Evolutionary conservation across 148 eudicot genomes (phyloP), one percentile per base, ranked within the genome.

Genomic region (Mesembryanthemum crystallinum): DNA sequence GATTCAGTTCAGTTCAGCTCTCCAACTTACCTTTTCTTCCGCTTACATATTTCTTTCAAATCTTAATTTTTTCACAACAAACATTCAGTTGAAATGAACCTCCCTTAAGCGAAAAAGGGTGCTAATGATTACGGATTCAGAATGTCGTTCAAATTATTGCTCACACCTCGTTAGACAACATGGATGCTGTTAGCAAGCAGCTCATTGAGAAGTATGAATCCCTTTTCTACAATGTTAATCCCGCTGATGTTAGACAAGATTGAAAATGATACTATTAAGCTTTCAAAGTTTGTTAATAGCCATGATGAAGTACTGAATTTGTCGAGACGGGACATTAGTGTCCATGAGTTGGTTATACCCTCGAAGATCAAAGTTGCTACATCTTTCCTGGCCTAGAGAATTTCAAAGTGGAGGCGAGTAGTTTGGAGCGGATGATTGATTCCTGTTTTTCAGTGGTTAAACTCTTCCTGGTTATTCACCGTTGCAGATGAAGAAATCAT

Each of bases 91-190:
- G n/a, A n/a, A n/a, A n/a, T n/a, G n/a, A n/a, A n/a, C n/a, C n/a
- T n/a, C n/a, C n/a, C n/a, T n/a, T n/a, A n/a, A n/a, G n/a, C n/a
- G n/a, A n/a, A n/a, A n/a, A n/a, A n/a, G n/a, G n/a, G n/a, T n/a
- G n/a, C n/a, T n/a, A n/a, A n/a, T n/a, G n/a, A n/a, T n/a, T n/a
- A n/a, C n/a, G 91, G 52, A 62, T 74, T 11, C 67, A 85, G 9
- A 90, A 89, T 73, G 90, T 90, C 27, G 86, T 92, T 71, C 97
- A 90, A 63, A 81, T 90, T 51, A 76, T 90, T 0, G 70, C 91
- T 11, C 72, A 85, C 69, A 76, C 85, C 11, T 67, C 75, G 29
- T 86, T 91, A 12, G 68, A 75, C 4, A 77, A 71, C 59, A 82
- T 88, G 83, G 85, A 87, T 51, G 84, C 73, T 43, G 78, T 87